Base-by-base conservation (phyloP, 805 yeast species). In the Saccharomyces cerevisiae region DNA sequence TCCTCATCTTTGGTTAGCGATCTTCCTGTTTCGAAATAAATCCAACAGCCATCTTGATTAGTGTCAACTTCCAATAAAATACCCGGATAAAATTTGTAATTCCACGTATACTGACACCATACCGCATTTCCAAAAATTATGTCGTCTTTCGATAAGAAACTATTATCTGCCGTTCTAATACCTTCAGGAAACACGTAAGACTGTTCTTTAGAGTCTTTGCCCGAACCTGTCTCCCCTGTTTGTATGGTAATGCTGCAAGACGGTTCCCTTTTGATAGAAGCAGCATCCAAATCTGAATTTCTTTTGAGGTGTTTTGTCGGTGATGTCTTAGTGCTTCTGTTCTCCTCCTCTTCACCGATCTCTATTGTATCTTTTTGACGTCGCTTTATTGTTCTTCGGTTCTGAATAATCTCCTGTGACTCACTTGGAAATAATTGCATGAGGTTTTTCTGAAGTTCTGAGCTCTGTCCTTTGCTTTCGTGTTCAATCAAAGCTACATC, bases 101-200 rank as follows among this genome's bases (percentile, higher is more conserved):
- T 76, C 46, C 78, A 70, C 53, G 75, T 73, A 57, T 75, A 76
- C 14, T 74, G 72, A 11, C 80, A 81, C 85, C 85, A 83, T 1
- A 82, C 83, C 48, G 79, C 74, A 17, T 63, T 62, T 21, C 60
- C 61, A 51, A 65, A 70, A 1, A 56, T 27, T 5, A 74, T 61
- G 52, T 73, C 74, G 1, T 55, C 53, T 17, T 61, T 62, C 1
- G 69, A 56, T 6, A 73, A 54, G 29, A 46, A 53, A 17, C 53
- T 58, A 10, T 48, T 32, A 32, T 62, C 65, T 4, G 22, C 26
- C n/a, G 30, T 48, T 49, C 46, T 52, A 5, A 57, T 41, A 9
- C 49, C 53, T 14, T 41, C 32, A 11, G 61, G 60, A 30, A 46
- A 52, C 28, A 28, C 26, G 17, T 17, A 27, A 22, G 31, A 6